Percentiles rank a stretch among this genome's conserved stretches.
Conservation (phyloP, 495 filamentous ascomycete genomes). For the Hyaloscypha finlandica region DNA sequence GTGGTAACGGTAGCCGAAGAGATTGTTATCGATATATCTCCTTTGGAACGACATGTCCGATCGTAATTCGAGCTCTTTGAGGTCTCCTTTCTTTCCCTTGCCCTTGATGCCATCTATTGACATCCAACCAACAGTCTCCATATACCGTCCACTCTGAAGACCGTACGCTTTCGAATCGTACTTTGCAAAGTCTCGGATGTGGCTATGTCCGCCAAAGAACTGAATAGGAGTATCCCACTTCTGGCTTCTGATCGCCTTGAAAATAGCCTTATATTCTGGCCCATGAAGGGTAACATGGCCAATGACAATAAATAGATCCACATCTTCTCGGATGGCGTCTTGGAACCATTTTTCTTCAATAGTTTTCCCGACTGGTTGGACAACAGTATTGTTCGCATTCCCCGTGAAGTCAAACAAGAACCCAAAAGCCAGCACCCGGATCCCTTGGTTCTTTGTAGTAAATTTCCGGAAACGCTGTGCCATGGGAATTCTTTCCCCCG, state of each 20-base stretch:
- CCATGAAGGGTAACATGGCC: constrained; percentile 86
- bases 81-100: constrained; percentile 32
- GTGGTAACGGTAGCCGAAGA: constrained; percentile 82
- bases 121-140: constrained; percentile 97
- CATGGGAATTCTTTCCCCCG: constrained; percentile 69
- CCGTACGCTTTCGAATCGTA: constrained; percentile 83
- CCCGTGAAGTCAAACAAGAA: constrained; percentile 92
- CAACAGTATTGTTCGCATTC: constrained; percentile 85
- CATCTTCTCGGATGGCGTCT: constrained; percentile 76
- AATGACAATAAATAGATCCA: constrained; percentile 85
- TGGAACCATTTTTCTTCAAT: constrained; percentile 90
- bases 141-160: constrained; percentile 89
- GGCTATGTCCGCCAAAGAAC: constrained; percentile 91
- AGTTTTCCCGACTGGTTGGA: constrained; percentile 74
- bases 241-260: constrained; percentile 72
- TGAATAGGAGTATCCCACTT: constrained; percentile 83
- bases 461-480: constrained; percentile 85
- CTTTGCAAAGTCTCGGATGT: constrained; percentile 81
- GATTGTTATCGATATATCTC: constrained; percentile 93
- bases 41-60: constrained; percentile 64
- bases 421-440: constrained; percentile 84
- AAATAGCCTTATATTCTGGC: constrained; percentile 74
- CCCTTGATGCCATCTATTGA: constrained; percentile 71
- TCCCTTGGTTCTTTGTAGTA: constrained; percentile 81
- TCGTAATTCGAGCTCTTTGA: constrained; percentile 17